These are phyloP conservation scores for Apiotrichum brassicae DNA, from an alignment of 1,284 basidiomycete genomes.

Conservation along the genomic window DNA sequence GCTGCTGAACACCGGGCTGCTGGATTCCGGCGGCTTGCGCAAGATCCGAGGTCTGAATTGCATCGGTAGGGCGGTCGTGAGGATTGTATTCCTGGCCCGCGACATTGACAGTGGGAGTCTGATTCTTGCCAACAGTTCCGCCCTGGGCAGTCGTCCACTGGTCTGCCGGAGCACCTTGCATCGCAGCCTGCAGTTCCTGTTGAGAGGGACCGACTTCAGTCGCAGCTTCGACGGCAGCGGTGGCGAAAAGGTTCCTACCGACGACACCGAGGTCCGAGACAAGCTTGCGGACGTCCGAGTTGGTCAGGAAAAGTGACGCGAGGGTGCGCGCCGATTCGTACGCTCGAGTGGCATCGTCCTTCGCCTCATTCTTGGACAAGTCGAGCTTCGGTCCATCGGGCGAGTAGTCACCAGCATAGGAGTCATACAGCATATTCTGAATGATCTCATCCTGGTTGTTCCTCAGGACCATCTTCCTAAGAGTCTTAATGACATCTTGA, in stretches of 20 bases:
- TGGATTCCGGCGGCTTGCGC: neutral
- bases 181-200: slow-evolving; percentile 52
- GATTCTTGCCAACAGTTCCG: slow-evolving; percentile 33
- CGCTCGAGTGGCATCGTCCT: slow-evolving; percentile 60
- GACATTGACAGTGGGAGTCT: slow-evolving; percentile 43
- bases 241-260: slow-evolving; percentile 78
- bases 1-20: neutral
- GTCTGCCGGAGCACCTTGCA: slow-evolving; percentile 53
- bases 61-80: neutral
- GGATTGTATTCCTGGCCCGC: slow-evolving; percentile 7
- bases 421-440: slow-evolving; percentile 70
- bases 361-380: slow-evolving; percentile 48
- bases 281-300: slow-evolving; percentile 85
- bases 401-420: slow-evolving; percentile 2
- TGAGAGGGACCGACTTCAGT: slow-evolving; percentile 61
- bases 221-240: slow-evolving; percentile 68
- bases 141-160: slow-evolving; percentile 47
- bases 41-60: no score
- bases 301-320: slow-evolving; percentile 74
- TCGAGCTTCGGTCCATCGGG: slow-evolving; percentile 49
- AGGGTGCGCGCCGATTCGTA: slow-evolving; percentile 79
- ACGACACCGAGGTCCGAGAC: slow-evolving; percentile 72
- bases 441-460: slow-evolving; percentile 88
- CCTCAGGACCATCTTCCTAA: slow-evolving; percentile 59
- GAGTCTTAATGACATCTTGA: slow-evolving; percentile 48